Evolutionary conservation across 1,139 yeast species (phyloP), one percentile per base, ranked within the genome.

Genomic region (Geotrichum klebahnii): DNA sequence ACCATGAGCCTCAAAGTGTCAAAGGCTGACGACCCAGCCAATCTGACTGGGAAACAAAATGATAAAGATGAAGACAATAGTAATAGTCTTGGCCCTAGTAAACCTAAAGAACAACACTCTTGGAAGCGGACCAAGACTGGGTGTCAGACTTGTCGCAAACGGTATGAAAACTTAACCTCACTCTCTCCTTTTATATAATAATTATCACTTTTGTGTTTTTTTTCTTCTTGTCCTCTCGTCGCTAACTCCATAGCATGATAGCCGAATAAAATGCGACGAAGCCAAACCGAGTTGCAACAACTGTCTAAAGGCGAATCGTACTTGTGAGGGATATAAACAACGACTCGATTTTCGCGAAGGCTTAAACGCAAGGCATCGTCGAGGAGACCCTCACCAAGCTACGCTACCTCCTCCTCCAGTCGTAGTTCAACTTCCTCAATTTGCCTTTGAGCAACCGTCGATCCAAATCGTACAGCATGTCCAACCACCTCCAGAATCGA

Each of bases 81-180:
- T n/a, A n/a, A n/a, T n/a, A n/a, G n/a, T n/a, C n/a, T n/a, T n/a
- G n/a, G n/a, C n/a, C n/a, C n/a, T n/a, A n/a, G n/a, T n/a, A n/a
- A n/a, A n/a, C n/a, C n/a, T n/a, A n/a, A n/a, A n/a, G n/a, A n/a
- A n/a, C n/a, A n/a, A n/a, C n/a, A n/a, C n/a, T n/a, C n/a, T n/a
- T n/a, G n/a, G n/a, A n/a, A n/a, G n/a, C 26, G 65, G 35, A 61
- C 65, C 8, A 61, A 61, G 39, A 59, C 64, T 9, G 65, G 65
- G 14, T 61, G 65, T 39, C 48, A 60, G 47, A 61, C 65, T 6
- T 61, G 65, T 45, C 60, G 64, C 35, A 58, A 61, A 50, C 55
- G 48, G 48, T 45, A 32, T 14, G 48, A n/a, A 10, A 3, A 10
- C 19, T 9, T 3, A 10, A 9, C 5, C 20, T 28, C 12, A 26